A percentile compares a stretch with the other conserved stretches of the same genome.
These are phyloP conservation scores for Microbotryum violaceum DNA, from an alignment of 1,284 basidiomycete species.

Conservation along the genomic window DNA sequence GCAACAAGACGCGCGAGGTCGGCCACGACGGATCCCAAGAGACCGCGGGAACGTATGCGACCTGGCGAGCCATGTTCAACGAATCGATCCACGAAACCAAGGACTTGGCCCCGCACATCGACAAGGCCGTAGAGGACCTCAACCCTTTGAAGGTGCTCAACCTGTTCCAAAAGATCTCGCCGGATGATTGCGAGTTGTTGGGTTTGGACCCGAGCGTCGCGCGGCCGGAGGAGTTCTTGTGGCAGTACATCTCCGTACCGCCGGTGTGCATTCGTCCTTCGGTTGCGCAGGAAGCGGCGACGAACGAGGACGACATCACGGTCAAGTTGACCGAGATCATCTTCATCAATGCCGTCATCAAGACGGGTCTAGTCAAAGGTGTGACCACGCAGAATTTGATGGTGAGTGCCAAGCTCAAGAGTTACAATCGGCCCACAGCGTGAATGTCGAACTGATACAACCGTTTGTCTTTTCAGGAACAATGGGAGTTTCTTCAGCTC, in stretches of 20 bases:
- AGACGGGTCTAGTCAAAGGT: constrained; percentile 80
- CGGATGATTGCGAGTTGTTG: constrained; percentile 94
- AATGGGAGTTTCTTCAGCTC: constrained; percentile 96
- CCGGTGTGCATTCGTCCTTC: constrained; percentile 96
- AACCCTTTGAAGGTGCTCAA: constrained; percentile 92
- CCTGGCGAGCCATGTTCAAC: constrained; percentile 77
- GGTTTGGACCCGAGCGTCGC: constrained; percentile 83
- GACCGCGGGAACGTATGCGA: constrained; percentile 46
- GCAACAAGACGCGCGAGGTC: constrained; percentile 85
- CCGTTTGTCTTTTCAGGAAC: constrained; percentile 53
- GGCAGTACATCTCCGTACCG: constrained; percentile 98
- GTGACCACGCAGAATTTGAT: constrained; percentile 81
- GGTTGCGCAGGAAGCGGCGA: constrained; percentile 89
- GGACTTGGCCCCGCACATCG: constrained; percentile 75
- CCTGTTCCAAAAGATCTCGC: constrained; percentile 84
- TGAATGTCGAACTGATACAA: neutral
- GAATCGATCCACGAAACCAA: constrained; percentile 79
- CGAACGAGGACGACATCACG: constrained; percentile 95
- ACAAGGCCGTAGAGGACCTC: constrained; percentile 87
- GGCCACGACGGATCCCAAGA: constrained; percentile 23
- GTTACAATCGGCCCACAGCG: neutral
- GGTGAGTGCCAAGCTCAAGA: constrained; percentile 47
- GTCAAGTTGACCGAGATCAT: constrained; percentile 97
- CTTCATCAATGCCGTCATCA: constrained; percentile 87
- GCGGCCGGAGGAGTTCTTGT: constrained; percentile 93